phyloP scores from a whole-genome alignment of 1,284 basidiomycete species.

The Xanthoconium separans region DNA sequence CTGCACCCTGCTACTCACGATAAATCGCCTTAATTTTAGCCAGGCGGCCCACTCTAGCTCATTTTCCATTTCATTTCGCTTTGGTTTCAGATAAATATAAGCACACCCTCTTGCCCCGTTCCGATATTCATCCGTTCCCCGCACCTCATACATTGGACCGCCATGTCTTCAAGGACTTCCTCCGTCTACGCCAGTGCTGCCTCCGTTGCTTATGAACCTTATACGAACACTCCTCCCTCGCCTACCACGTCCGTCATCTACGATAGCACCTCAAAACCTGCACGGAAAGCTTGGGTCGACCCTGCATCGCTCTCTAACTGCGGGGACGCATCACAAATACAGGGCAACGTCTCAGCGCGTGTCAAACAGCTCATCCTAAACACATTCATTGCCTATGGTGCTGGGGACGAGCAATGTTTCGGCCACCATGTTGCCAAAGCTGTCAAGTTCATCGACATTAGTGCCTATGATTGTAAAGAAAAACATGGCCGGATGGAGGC shows the following conservation, averaged over 20 bases:
- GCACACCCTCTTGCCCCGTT: conserved; percentile 2
- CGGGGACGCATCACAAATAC: conserved; percentile 51
- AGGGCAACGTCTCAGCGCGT: conserved; percentile 57
- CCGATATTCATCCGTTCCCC: conserved; percentile 5
- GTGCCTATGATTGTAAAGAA: conserved; percentile 43
- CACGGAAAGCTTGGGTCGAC: conserved; percentile 56
- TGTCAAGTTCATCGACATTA: conserved; percentile 60
- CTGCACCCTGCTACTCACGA: conserved; percentile 29
- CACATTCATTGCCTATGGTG: conserved; percentile 64
- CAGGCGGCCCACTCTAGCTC: conserved; percentile 15
- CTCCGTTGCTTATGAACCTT: conserved; percentile 28
- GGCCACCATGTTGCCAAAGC: conserved; percentile 57
- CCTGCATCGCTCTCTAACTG: conserved; percentile 54
- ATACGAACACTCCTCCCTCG: conserved; percentile 19
- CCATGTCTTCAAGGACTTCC: conserved; percentile 29
- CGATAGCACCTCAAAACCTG: conserved; percentile 16
- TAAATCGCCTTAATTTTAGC: conserved; percentile 27
- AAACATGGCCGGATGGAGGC: conserved; percentile 53
- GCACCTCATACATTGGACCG: not conserved
- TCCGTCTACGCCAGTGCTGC: conserved; percentile 31
- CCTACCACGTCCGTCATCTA: conserved; percentile 25
- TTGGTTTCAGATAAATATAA: conserved; percentile 30
- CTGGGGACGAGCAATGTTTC: conserved; percentile 58
- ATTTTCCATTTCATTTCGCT: conserved; percentile 15
- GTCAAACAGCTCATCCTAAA: conserved; percentile 66